These are phyloP conservation scores for Otatea glauca DNA, from an alignment of 176 grass and related monocot species.

Conservation along the genomic window DNA sequence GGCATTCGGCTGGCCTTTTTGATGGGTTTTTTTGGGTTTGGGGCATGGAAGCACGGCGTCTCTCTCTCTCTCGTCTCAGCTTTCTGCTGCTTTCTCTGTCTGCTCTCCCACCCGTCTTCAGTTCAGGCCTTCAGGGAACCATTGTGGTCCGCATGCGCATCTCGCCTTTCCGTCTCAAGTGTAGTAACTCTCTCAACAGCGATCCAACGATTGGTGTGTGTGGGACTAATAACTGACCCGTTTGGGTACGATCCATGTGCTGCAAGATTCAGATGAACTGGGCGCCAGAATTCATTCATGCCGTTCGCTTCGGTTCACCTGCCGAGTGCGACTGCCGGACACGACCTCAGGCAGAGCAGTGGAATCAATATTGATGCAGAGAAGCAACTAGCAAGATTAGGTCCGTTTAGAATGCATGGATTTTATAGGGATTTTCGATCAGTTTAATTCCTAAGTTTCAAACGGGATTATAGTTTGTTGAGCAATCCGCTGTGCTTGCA, in stretches of 20 bases:
- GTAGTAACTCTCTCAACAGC: too few species aligned
- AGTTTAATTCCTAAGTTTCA: too few species aligned
- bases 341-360: neutral
- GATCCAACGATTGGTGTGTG: too few species aligned
- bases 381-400: too few species aligned
- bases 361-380: neutral
- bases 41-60: neutral
- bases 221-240: too few species aligned
- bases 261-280: neutral
- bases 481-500: too few species aligned
- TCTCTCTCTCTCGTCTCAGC: too few species aligned
- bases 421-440: too few species aligned
- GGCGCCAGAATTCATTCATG: neutral
- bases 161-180: neutral
- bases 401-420: too few species aligned
- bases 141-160: too few species aligned
- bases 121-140: neutral
- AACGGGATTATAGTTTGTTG: too few species aligned
- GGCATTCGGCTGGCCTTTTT: conserved; percentile 4
- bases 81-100: neutral
- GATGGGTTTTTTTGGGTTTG: conserved; percentile 35
- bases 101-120: neutral
- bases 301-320: neutral
- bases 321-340: neutral
- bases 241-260: neutral